These are phyloP conservation scores for Nosema muscidifuracis DNA, from an alignment of 371 early-diverging fungal species.

Conservation along the genomic window DNA sequence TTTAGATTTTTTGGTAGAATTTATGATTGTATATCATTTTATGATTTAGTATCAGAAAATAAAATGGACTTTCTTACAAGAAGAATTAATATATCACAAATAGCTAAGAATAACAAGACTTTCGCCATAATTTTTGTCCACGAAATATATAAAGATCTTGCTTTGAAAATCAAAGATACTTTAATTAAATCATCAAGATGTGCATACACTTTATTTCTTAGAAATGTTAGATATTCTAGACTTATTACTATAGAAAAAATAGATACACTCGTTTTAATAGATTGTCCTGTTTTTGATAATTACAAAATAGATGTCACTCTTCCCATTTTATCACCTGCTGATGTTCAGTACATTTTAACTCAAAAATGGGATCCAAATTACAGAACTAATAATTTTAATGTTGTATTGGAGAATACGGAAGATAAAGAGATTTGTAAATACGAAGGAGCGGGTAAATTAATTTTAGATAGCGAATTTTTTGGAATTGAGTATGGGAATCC, in stretches of 20 bases:
- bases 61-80: conserved; percentile 27
- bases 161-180: conserved; percentile 14
- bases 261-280: conserved; percentile 55
- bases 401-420: background rate
- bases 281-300: conserved; percentile 50
- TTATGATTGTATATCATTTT: conserved; percentile 5
- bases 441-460: conserved; percentile 18
- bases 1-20: conserved; percentile 15
- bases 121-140: conserved; percentile 51
- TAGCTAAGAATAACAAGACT: conserved; percentile 20
- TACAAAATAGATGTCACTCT: conserved; percentile 40
- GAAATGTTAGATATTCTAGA: conserved; percentile 51
- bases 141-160: conserved; percentile 25
- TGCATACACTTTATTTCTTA: conserved; percentile 46
- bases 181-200: conserved; percentile 17
- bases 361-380: conserved; percentile 37
- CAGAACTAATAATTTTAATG: conserved; percentile 10
- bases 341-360: conserved; percentile 26
- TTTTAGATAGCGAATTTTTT: conserved; percentile 32
- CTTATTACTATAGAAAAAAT: conserved; percentile 51
- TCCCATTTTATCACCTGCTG: conserved; percentile 52
- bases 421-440: background rate
- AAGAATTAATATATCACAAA: conserved; percentile 27
- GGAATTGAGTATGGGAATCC: conserved; percentile 28
- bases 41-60: background rate